Evolutionary conservation across 1,284 basidiomycete genomes (phyloP).

Genomic region (Irpex sp.): DNA sequence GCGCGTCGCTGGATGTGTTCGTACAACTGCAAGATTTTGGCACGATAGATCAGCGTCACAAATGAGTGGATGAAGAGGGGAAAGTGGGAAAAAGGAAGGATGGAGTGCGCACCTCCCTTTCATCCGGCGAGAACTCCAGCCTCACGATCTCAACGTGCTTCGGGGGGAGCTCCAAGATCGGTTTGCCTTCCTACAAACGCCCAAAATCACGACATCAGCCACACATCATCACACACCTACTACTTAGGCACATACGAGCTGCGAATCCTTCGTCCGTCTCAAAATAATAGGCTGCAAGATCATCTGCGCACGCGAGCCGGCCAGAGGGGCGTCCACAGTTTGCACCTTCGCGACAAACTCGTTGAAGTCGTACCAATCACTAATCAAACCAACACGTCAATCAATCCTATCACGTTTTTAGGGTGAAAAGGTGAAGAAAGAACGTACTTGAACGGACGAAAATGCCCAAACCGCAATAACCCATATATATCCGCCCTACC

Average conservation of each 20-base stretch:
- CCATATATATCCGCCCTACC: conserved; percentile 65
- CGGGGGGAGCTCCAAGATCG: conserved; percentile 52
- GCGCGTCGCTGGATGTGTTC: conserved; percentile 52
- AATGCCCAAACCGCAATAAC: conserved; percentile 60
- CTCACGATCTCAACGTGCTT: conserved; percentile 59
- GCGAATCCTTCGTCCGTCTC: conserved; percentile 59
- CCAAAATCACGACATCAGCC: too few relatives aligned
- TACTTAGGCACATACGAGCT: conserved; percentile 36
- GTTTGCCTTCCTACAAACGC: conserved; percentile 44
- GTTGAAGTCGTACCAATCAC: conserved; percentile 61
- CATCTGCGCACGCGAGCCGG: conserved; percentile 52
- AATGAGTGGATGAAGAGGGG: too few relatives aligned
- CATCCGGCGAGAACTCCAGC: conserved; percentile 56
- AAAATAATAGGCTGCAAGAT: conserved; percentile 58
- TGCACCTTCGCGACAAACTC: conserved; percentile 52
- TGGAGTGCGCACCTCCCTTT: conserved; percentile 45
- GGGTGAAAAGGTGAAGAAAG: not conserved
- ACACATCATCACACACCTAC: too few relatives aligned
- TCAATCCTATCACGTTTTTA: not conserved
- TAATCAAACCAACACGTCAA: conserved; percentile 1
- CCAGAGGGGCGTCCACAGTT: conserved; percentile 48
- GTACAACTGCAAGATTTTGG: conserved; percentile 44
- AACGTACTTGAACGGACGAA: conserved; percentile 57
- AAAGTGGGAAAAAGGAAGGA: too few relatives aligned
- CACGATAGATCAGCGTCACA: not conserved